Evolutionary conservation across 495 filamentous ascomycete genomes (phyloP).

Genomic region (Peziza echinospora): DNA sequence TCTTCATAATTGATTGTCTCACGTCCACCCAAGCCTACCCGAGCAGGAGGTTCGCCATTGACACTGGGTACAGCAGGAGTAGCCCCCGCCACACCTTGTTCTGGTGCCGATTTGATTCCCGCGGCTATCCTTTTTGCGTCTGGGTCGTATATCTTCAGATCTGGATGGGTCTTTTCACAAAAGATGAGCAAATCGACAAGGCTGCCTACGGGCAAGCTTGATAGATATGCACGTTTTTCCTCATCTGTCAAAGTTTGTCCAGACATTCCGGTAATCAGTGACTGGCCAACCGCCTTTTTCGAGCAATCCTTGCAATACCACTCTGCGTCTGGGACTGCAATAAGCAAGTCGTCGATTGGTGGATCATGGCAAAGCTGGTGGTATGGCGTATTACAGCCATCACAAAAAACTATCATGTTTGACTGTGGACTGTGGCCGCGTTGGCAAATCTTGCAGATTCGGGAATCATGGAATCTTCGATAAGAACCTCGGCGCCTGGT

Average conservation of each 20-base stretch:
- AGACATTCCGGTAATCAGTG: slow-evolving; percentile 19
- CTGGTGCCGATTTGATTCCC: slow-evolving; percentile 7
- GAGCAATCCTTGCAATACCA: slow-evolving; percentile 63
- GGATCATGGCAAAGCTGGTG: slow-evolving; percentile 86
- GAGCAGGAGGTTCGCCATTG: slow-evolving; percentile 2
- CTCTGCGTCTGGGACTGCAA: slow-evolving; percentile 37
- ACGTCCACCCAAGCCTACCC: slow-evolving; percentile 3
- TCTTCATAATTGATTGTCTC: slow-evolving; percentile 17
- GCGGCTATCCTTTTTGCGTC: slow-evolving; percentile 15
- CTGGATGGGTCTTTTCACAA: slow-evolving; percentile 11
- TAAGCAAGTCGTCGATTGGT: slow-evolving; percentile 45
- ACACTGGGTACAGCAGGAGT: background rate
- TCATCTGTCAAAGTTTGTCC: slow-evolving; percentile 13
- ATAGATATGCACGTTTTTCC: slow-evolving; percentile 16
- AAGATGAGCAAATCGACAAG: slow-evolving; percentile 17
- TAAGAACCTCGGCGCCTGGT: slow-evolving; percentile 24
- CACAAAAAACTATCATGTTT: slow-evolving; percentile 90
- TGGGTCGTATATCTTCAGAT: slow-evolving; percentile 16
- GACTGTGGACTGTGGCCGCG: slow-evolving; percentile 48
- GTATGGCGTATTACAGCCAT: slow-evolving; percentile 71
- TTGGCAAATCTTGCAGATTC: slow-evolving; percentile 55
- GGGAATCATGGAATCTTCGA: slow-evolving; percentile 18
- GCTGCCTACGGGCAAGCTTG: slow-evolving; percentile 10
- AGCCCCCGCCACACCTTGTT: slow-evolving; percentile 4
- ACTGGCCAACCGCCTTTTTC: slow-evolving; percentile 26